These are phyloP conservation scores for Phaeosphaeria sp. DNA, from an alignment of 2,329 filamentous ascomycete species.

Conservation along the genomic window DNA sequence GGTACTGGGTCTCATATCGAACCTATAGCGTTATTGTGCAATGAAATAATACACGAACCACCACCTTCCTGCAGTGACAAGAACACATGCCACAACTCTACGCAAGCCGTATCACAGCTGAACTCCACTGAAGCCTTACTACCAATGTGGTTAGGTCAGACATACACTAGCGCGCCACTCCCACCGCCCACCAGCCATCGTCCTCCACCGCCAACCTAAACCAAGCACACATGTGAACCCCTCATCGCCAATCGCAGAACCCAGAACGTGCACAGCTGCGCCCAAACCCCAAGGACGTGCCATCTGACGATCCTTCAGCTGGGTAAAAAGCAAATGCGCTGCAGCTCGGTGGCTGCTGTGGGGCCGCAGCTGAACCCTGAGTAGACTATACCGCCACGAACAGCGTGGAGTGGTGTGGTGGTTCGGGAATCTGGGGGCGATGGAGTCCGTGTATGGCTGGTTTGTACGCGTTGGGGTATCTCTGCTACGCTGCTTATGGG, in stretches of 20 bases:
- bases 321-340: conserved; percentile 4
- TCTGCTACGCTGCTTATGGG: too few species aligned
- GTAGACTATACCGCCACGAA: too few species aligned
- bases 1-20: background rate
- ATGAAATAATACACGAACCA: background rate
- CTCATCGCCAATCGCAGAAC: background rate
- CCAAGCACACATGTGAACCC: background rate
- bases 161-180: conserved; percentile 4
- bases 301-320: conserved; percentile 24
- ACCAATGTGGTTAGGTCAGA: background rate
- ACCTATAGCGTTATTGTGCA: background rate
- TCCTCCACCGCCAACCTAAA: conserved; percentile 4
- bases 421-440: too few species aligned
- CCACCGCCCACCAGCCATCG: background rate
- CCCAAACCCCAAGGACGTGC: conserved; percentile 9
- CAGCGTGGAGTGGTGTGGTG: conserved; percentile 8
- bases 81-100: background rate
- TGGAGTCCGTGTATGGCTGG: too few species aligned
- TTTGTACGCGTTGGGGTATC: too few species aligned
- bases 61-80: background rate
- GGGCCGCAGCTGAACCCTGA: conserved; percentile 11
- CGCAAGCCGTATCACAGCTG: conserved; percentile 15
- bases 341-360: conserved; percentile 5
- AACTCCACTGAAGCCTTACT: background rate
- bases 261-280: conserved; percentile 18